Evolutionary conservation across 2,329 filamentous ascomycete genomes (phyloP).

Genomic region (Colletotrichum tropicicola): DNA sequence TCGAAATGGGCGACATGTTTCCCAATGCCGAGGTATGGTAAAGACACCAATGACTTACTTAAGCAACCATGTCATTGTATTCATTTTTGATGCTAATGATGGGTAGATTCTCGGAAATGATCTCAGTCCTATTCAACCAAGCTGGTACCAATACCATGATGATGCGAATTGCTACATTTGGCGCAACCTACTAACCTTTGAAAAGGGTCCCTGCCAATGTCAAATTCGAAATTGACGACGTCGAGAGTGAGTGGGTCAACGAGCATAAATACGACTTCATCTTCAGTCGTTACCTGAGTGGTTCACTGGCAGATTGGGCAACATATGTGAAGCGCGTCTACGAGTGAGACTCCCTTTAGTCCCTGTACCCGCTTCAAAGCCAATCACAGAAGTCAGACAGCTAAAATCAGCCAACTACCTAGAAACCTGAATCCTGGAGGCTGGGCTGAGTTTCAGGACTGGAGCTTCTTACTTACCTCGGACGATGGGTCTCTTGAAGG

Average conservation of each 20-base stretch:
- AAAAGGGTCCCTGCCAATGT: conserved; percentile 43
- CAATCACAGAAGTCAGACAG: no score
- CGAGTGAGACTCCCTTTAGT: no score
- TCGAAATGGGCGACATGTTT: conserved; percentile 44
- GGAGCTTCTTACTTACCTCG: conserved; percentile 28
- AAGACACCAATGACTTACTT: no score
- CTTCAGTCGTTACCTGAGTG: conserved; percentile 44
- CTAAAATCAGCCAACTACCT: no score
- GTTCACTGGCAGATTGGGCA: conserved; percentile 42
- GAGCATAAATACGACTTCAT: conserved; percentile 43
- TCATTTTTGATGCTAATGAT: no score
- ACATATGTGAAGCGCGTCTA: conserved; percentile 34
- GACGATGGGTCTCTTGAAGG: conserved; percentile 34
- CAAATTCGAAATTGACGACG: conserved; percentile 47
- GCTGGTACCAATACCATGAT: conserved; percentile 32
- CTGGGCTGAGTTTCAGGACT: conserved; percentile 39
- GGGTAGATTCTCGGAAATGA: conserved; percentile 41
- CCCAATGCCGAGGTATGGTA: background rate
- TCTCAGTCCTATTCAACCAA: conserved; percentile 41
- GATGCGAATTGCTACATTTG: no score
- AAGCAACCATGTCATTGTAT: no score
- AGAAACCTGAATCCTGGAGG: conserved; percentile 45
- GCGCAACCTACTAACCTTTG: no score
- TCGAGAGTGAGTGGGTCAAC: conserved; percentile 39
- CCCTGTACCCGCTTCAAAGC: no score